These are phyloP conservation scores for Tylopilus subfusipes DNA, from an alignment of 768 basidiomycete species.

Conservation along the genomic window DNA sequence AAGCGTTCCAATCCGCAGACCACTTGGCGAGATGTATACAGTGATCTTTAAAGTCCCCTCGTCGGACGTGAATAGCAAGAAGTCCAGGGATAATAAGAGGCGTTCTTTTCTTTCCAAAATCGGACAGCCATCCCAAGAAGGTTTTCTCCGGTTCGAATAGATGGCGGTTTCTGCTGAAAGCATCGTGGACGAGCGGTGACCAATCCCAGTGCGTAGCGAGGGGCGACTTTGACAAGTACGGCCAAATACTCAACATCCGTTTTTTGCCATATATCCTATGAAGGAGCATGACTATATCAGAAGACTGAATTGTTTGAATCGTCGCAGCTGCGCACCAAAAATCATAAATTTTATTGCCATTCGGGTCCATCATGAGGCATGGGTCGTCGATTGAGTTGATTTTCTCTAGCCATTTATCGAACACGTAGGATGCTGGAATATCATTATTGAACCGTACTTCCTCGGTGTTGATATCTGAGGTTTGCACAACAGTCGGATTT, in stretches of 20 bases:
- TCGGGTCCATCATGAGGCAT: conserved; percentile 37
- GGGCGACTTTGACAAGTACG: conserved; percentile 32
- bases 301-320: background rate
- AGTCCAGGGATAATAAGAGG: conserved; percentile 36
- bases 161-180: conserved; percentile 31
- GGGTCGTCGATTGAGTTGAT: conserved; percentile 35
- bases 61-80: conserved; percentile 48
- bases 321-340: conserved; percentile 28
- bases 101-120: background rate
- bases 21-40: conserved; percentile 39
- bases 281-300: background rate
- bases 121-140: background rate
- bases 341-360: conserved; percentile 32
- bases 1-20: conserved; percentile 39
- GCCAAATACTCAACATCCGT: conserved; percentile 36
- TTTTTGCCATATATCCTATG: conserved; percentile 34
- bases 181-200: conserved; percentile 35
- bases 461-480: conserved; percentile 28
- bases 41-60: conserved; percentile 48
- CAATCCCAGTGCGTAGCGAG: conserved; percentile 36
- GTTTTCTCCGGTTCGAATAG: conserved; percentile 14
- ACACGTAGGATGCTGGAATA: conserved; percentile 27
- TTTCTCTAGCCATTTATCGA: conserved; percentile 39
- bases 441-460: conserved; percentile 23
- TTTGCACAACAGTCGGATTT: conserved; percentile 32